Evolutionary conservation across 805 yeast species (phyloP).

Genomic region (Ogataea chonburiensis): DNA sequence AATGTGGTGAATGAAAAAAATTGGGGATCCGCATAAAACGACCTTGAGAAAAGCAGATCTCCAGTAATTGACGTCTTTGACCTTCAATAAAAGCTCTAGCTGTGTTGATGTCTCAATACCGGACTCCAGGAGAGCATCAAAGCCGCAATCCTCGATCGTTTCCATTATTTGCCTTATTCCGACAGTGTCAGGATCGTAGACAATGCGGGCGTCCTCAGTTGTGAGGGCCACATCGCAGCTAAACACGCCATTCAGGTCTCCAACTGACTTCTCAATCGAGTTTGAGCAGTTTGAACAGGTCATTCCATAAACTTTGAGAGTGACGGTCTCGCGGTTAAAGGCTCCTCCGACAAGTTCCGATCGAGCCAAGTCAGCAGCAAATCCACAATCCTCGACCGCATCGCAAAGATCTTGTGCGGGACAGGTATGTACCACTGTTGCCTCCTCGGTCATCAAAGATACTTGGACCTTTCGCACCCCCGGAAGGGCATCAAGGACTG

Average conservation of each 20-base stretch:
- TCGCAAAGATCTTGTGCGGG: conserved; percentile 44
- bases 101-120: conserved; percentile 65
- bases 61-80: conserved; percentile 76
- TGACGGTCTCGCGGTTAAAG: conserved; percentile 16
- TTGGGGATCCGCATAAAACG: conserved; percentile 59
- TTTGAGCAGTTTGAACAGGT: conserved; percentile 56
- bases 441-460: conserved; percentile 72
- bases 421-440: conserved; percentile 49
- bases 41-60: conserved; percentile 51
- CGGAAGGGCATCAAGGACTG: conserved; percentile 45
- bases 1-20: conserved; percentile 50
- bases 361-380: conserved; percentile 46
- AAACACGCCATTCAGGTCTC: conserved; percentile 45
- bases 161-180: conserved; percentile 68
- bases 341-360: conserved; percentile 26
- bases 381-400: conserved; percentile 48
- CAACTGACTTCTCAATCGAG: conserved; percentile 48
- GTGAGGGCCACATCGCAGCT: conserved; percentile 49
- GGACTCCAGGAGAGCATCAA: conserved; percentile 48
- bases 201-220: conserved; percentile 53
- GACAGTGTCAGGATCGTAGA: conserved; percentile 46
- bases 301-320: conserved; percentile 54
- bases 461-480: conserved; percentile 59
- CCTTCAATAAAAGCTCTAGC: conserved; percentile 61
- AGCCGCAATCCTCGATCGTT: conserved; percentile 49